phyloP scores from a whole-genome alignment of 352 stramenopile species.

The Globisporangium apiculatum region DNA sequence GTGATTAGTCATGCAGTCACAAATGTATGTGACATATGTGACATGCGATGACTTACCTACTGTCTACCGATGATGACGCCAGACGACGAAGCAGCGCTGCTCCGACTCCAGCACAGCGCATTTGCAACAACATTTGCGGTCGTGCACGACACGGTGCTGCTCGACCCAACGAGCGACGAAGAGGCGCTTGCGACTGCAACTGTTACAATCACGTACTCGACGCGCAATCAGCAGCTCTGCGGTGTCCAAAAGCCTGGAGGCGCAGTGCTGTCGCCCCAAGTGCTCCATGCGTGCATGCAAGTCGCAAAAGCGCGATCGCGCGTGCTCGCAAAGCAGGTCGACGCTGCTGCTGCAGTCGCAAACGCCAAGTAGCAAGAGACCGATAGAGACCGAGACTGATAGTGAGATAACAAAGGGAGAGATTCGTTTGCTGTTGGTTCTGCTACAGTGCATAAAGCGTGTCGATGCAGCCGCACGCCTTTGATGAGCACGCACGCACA shows the following conservation, averaged over 20 bases:
- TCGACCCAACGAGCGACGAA: slow-evolving; percentile 71
- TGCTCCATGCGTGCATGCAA: slow-evolving; percentile 59
- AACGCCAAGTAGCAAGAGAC: neutral
- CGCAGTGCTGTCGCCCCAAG: slow-evolving; percentile 28
- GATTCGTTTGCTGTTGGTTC: no score
- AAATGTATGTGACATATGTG: no score
- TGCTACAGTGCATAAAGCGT: neutral
- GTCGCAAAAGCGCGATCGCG: slow-evolving; percentile 38
- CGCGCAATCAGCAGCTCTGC: slow-evolving; percentile 40
- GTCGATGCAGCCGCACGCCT: neutral
- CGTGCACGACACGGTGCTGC: slow-evolving; percentile 42
- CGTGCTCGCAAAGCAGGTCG: slow-evolving; percentile 33
- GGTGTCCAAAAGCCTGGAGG: slow-evolving; percentile 71
- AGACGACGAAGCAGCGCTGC: slow-evolving; percentile 42
- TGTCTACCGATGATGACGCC: neutral
- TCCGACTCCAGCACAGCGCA: slow-evolving; percentile 51
- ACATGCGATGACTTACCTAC: no score
- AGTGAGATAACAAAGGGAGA: no score
- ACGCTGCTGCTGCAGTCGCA: slow-evolving; percentile 4
- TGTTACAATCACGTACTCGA: slow-evolving; percentile 68
- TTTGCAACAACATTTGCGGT: slow-evolving; percentile 66
- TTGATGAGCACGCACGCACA: neutral
- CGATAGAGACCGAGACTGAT: neutral
- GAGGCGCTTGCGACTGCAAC: slow-evolving; percentile 47
- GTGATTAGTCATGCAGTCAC: no score